Base-by-base conservation (phyloP, 176 grass and related monocot species). In the Aegilops sharonensis region DNA sequence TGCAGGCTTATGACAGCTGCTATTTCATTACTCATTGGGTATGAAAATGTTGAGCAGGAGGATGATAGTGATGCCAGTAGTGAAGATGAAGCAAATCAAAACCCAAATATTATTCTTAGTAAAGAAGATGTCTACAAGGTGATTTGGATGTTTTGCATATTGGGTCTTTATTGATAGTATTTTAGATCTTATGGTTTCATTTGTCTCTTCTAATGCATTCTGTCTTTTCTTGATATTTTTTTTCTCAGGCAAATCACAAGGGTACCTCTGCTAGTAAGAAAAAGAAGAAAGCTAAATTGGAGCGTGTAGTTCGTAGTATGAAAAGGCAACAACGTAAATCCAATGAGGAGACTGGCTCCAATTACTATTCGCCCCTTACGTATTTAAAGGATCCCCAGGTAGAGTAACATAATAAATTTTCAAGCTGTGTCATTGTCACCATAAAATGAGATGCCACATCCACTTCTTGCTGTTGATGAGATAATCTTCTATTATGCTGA, bases 91-190 rank as follows among this genome's bases (percentile, higher is more conserved):
- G 77, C 84, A 61, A 82, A 20, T 80, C 72, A 90, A 88, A 86
- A 92, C 71, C 86, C 93, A 57, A 78, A 94, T 18, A 78, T 98
- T 88, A 65, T 91, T 85, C 88, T 95, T 64, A 94, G 92, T 62
- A 91, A 89, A 91, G 92, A 95, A 52, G 93, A 94, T 91, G 89
- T 98, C 88, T 98, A 98, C 83, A 98, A 98, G 96, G 96, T 98
- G 24, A 37, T 73, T 89, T 15, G 60, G 25, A 50, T 66, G 27
- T 37, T 81, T 50, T 29, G 18, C 11, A 40, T 68, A 52, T 52
- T 21, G 27, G 45, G 29, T 59, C n/a, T 87, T 2, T 48, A 50
- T 32, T 69, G 45, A 66, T 32, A 50, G 1, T 84, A 75, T 67
- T 47, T 80, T 39, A 1, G 9, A 52, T 75, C 74, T 76, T 14